phyloP scores from a whole-genome alignment of 805 yeast genomes.

The Lachancea sp. region DNA sequence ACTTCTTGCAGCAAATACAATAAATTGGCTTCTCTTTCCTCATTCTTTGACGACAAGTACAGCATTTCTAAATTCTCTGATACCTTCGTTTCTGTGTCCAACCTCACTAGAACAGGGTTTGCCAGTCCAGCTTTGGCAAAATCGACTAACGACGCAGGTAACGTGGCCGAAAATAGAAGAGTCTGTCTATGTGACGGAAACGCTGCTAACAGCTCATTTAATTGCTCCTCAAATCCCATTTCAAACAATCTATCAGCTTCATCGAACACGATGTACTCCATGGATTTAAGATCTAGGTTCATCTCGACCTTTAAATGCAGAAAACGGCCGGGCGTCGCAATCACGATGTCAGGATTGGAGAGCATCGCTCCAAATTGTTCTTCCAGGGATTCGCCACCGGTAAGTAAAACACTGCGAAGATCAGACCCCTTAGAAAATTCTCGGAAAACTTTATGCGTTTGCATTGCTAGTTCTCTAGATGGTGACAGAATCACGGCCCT shows the following conservation, averaged over 20 bases:
- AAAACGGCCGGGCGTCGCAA: constrained; percentile 98
- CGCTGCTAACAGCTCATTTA: constrained; percentile 79
- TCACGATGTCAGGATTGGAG: constrained; percentile 87
- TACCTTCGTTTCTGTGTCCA: constrained; percentile 88
- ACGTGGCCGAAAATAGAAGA: constrained; percentile 85
- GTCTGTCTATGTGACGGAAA: constrained; percentile 83
- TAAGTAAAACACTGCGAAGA: constrained; percentile 68
- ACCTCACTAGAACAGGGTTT: constrained; percentile 85
- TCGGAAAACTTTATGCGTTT: constrained; percentile 80
- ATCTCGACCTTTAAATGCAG: constrained; percentile 93
- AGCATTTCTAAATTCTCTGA: constrained; percentile 90
- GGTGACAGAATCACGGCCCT: constrained; percentile 90
- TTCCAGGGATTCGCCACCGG: constrained; percentile 98
- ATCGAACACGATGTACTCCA: constrained; percentile 90
- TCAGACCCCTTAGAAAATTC: constrained; percentile 84
- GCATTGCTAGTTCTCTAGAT: constrained; percentile 92
- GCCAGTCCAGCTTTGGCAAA: constrained; percentile 95
- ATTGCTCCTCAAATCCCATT: constrained; percentile 91
- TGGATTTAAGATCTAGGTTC: constrained; percentile 73
- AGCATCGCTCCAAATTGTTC: constrained; percentile 92
- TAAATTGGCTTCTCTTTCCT: constrained; percentile 86
- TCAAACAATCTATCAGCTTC: constrained; percentile 97
- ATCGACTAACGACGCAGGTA: constrained; percentile 87
- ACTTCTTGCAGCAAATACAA: constrained; percentile 72
- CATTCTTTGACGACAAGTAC: constrained; percentile 69